phyloP scores from a whole-genome alignment of 192 early-diverging fungal genomes.

The Oehlia diaphana region DNA sequence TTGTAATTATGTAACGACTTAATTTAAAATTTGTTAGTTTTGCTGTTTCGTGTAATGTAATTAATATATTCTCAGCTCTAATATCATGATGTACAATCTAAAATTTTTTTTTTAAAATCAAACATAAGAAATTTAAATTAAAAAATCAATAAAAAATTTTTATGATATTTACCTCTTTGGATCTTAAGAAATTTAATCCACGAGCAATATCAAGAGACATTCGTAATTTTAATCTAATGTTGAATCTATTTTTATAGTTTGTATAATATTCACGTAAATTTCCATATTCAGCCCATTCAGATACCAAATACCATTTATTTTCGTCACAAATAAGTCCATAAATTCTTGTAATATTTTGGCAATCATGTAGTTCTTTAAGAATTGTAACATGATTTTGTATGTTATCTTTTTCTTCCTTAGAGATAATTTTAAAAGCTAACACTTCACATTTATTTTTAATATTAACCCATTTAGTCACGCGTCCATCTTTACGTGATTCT shows the following conservation, averaged over 20 bases:
- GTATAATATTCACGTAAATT: not conserved
- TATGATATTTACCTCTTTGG: too few relatives aligned
- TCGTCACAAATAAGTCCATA: not conserved
- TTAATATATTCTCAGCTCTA: not conserved
- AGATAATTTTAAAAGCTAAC: not conserved
- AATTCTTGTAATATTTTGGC: conserved; percentile 1
- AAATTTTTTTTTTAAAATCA: too few relatives aligned
- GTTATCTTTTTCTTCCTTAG: not conserved
- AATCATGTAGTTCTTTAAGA: conserved; percentile 1
- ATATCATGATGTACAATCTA: conserved; percentile 17
- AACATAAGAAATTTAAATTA: too few relatives aligned
- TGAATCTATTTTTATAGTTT: not conserved
- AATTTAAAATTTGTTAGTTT: too few relatives aligned
- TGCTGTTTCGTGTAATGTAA: not conserved
- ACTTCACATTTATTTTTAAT: not conserved
- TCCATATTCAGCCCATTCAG: conserved; percentile 27
- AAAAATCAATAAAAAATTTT: too few relatives aligned
- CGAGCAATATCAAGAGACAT: conserved; percentile 18
- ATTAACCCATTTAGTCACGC: not conserved
- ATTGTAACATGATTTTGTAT: conserved; percentile 1
- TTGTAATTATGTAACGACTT: too few relatives aligned
- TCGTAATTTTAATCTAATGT: not conserved
- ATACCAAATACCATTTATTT: not conserved
- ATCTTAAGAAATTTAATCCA: conserved; percentile 7
- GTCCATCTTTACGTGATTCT: too few relatives aligned